Base-by-base conservation (phyloP, 495 filamentous ascomycete genomes). In the Neurospora sp. region DNA sequence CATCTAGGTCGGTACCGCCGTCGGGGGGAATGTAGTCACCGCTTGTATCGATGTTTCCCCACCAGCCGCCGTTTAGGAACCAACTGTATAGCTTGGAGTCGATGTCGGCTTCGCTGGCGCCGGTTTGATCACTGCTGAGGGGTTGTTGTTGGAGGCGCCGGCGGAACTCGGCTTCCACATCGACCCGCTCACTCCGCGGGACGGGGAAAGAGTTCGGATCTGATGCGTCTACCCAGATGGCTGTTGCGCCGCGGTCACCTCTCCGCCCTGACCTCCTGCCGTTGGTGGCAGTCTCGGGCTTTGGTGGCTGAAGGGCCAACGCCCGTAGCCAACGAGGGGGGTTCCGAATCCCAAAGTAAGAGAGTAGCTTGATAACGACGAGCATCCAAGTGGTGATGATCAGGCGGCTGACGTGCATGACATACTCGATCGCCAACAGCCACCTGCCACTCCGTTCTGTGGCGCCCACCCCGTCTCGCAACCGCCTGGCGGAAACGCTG, bases 11-110 rank as follows among this genome's bases (percentile, higher is more conserved):
- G 7, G 9, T 31, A 8, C 70, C 74, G 12, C 66, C 20, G 31
- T 70, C n/a, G 5, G 72, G 75, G 18, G 88, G 86, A 3, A 79
- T 75, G 74, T 92, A 98, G 40, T 92, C 89, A 6, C 91, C 90
- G 72, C 90, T 96, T 5, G 85, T 84, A 78, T 98, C 94, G 38
- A 89, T 85, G 38, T 88, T 89, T 1, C 94, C 94, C 90, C 92
- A 97, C 80, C 91, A 93, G 39, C 92, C 93, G 22, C 91, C 92
- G 27, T 82, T 78, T 44, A 89, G 88, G 90, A 92, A 97, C 88
- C 93, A 94, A 14, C 81, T 82, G 80, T 97, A 97, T 4, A 97
- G 82, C 61, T 86, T 90, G 2, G 88, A 85, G 74, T 92, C 91
- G 6, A 97, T 81, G 61, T 88, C 87, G n/a, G 85, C 83, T 69